Evolutionary conservation across 2,329 filamentous ascomycete species (phyloP).

Genomic region (Dothistroma pini): DNA sequence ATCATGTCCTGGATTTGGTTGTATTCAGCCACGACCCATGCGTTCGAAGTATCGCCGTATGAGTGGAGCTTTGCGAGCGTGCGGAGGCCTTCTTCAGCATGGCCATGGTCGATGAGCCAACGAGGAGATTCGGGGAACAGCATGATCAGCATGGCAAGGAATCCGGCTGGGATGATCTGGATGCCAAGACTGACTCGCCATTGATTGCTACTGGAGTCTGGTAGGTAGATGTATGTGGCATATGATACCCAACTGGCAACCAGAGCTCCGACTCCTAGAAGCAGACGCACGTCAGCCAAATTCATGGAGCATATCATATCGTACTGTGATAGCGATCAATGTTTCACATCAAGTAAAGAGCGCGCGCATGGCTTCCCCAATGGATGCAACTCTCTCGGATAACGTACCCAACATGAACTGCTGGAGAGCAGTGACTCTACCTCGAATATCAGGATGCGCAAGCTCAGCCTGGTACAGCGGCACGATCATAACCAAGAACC

Average conservation of each 20-base stretch:
- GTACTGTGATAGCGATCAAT: no score
- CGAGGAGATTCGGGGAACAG: constrained; percentile 63
- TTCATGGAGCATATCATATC: no score
- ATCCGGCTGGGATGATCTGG: constrained; percentile 64
- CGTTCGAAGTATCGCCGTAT: constrained; percentile 61
- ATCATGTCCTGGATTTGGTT: constrained; percentile 67
- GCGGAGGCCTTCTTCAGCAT: constrained; percentile 59
- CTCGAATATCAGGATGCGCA: constrained; percentile 73
- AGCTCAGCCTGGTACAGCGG: constrained; percentile 77
- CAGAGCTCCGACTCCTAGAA: constrained; percentile 37
- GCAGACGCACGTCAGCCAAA: no score
- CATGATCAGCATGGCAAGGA: constrained; percentile 63
- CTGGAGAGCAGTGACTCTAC: constrained; percentile 69
- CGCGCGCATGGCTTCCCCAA: background rate
- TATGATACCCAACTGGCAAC: constrained; percentile 71
- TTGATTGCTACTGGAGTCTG: constrained; percentile 47
- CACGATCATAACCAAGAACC: constrained; percentile 61
- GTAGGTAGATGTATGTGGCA: constrained; percentile 53
- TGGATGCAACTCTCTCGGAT: background rate
- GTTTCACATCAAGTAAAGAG: no score
- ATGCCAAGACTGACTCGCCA: constrained; percentile 66
- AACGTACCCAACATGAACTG: constrained; percentile 68
- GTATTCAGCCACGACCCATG: constrained; percentile 70
- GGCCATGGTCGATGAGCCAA: constrained; percentile 72
- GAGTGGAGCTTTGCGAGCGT: constrained; percentile 68